Evolutionary conservation across 805 yeast species (phyloP).

Genomic region (Candida orba): DNA sequence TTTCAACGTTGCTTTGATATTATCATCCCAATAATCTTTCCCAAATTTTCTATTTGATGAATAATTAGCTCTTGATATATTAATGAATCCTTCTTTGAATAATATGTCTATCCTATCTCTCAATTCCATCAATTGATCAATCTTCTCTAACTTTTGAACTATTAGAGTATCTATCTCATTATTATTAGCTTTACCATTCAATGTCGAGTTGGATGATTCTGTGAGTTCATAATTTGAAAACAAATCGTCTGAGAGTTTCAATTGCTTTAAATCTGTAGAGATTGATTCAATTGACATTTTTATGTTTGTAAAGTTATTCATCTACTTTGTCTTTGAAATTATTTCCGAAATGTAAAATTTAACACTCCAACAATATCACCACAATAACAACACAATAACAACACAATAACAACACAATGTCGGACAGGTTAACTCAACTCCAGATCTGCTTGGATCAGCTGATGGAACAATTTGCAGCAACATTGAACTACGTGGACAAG

Average conservation of each 20-base stretch:
- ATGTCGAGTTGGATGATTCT: too few relatives aligned
- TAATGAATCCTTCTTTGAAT: constrained; percentile 29
- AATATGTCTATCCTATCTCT: constrained; percentile 1
- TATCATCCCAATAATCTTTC: constrained; percentile 33
- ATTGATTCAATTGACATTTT: neutral
- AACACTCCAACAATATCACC: too few relatives aligned
- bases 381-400: too few relatives aligned
- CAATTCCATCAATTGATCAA: constrained; percentile 11
- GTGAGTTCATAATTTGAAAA: constrained; percentile 4
- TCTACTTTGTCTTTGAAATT: too few relatives aligned
- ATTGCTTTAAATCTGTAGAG: neutral
- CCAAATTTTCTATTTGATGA: constrained; percentile 31
- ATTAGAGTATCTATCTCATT: neutral
- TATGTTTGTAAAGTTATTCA: too few relatives aligned
- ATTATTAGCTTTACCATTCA: too few relatives aligned
- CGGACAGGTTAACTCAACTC: constrained; percentile 84
- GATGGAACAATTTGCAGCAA: constrained; percentile 73
- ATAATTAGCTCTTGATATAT: constrained; percentile 41
- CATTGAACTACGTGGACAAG: constrained; percentile 72
- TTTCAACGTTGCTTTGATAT: constrained; percentile 21
- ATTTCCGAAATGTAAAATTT: too few relatives aligned
- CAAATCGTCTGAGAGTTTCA: constrained; percentile 11
- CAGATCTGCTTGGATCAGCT: constrained; percentile 80
- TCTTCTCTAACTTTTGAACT: constrained; percentile 5
- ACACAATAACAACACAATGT: constrained; percentile 31